Evolutionary conservation across 2,329 filamentous ascomycete genomes (phyloP).

Genomic region (Xylaria sp.): DNA sequence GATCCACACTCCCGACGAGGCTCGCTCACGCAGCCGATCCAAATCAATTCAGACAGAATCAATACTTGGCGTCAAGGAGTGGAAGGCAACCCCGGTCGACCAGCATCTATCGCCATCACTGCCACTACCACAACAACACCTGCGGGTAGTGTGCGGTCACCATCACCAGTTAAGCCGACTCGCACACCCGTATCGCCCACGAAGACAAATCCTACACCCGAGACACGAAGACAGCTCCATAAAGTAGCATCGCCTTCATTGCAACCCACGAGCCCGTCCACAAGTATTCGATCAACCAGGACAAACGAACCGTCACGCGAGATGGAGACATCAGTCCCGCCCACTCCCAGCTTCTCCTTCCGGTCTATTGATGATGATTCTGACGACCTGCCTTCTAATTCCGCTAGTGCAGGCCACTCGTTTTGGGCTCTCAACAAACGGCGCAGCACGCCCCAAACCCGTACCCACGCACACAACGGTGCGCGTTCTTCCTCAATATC

Average conservation of each 20-base stretch:
- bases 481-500: conserved; percentile 12
- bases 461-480: not conserved
- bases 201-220: conserved; percentile 56
- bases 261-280: conserved; percentile 54
- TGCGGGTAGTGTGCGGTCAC: conserved; percentile 63
- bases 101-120: conserved; percentile 51
- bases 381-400: conserved; percentile 53
- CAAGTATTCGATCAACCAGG: conserved; percentile 47
- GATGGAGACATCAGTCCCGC: conserved; percentile 52
- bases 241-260: conserved; percentile 46
- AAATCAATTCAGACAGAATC: conserved; percentile 75
- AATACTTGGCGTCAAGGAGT: conserved; percentile 84
- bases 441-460: conserved; percentile 51
- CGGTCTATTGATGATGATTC: conserved; percentile 55
- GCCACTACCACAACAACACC: conserved; percentile 49
- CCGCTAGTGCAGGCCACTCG: conserved; percentile 56
- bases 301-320: conserved; percentile 36
- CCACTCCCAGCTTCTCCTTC: conserved; percentile 67
- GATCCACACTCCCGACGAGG: conserved; percentile 62
- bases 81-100: conserved; percentile 50
- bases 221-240: conserved; percentile 60
- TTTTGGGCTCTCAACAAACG: conserved; percentile 70
- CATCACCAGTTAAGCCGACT: conserved; percentile 63
- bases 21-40: conserved; percentile 60
- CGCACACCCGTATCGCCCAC: conserved; percentile 44